Conservation (phyloP, 345 rosid genomes). For the Odontarrhena argentea region DNA sequence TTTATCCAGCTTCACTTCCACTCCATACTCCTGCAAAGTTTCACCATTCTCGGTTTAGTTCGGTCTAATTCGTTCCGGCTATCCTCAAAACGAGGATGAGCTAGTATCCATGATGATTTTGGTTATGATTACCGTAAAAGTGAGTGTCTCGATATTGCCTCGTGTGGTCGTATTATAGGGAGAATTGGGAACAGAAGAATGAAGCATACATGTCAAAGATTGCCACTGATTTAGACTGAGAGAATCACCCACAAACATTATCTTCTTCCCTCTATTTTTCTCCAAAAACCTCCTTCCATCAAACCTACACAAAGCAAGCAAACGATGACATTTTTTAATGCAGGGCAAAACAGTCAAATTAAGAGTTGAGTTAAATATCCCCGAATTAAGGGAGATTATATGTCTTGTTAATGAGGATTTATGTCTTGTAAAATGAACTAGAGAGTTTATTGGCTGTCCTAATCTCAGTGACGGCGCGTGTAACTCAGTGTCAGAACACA, state of each 20-base stretch:
- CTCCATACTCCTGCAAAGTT: conserved; percentile 55
- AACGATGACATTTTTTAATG: neutral
- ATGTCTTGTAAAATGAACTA: conserved; percentile 22
- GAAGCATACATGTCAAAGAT: conserved; percentile 77
- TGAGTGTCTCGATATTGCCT: conserved; percentile 52
- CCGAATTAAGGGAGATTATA: neutral
- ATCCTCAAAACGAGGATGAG: neutral
- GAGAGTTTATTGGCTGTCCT: conserved; percentile 31
- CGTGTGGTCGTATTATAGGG: conserved; percentile 45
- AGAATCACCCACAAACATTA: conserved; percentile 85
- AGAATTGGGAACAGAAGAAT: conserved; percentile 54
- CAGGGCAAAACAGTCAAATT: conserved; percentile 11
- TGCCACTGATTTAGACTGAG: conserved; percentile 80
- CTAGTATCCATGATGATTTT: neutral
- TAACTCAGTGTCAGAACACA: neutral
- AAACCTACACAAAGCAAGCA: conserved; percentile 45
- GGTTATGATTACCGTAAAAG: conserved; percentile 42
- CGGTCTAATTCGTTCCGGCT: neutral
- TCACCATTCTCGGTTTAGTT: conserved; percentile 18
- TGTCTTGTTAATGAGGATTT: conserved; percentile 8
- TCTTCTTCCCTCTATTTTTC: conserved; percentile 59
- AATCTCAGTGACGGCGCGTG: conserved; percentile 37
- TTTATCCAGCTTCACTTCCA: conserved; percentile 57
- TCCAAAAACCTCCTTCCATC: conserved; percentile 54
- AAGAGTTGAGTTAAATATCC: conserved; percentile 17